Evolutionary conservation across 129 eudicot genomes (phyloP), one percentile per base, ranked within the genome.

Genomic region (Escallonia rubra): DNA sequence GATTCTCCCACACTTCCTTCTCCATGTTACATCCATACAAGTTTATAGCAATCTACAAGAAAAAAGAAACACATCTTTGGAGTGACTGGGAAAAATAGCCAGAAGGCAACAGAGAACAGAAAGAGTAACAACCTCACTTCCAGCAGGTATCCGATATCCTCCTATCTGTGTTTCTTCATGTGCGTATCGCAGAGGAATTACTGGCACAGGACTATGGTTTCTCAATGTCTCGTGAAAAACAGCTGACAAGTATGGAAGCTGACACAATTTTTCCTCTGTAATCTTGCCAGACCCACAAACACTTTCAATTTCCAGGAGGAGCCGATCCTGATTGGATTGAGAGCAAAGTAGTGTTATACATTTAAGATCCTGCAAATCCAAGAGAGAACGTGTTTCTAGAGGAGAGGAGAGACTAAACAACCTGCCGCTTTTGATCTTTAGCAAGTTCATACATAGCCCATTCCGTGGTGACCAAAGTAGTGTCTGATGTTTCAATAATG

Each of bases 11-110:
- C 73, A 87, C 81, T 1, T 65, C 72, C 65, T 77, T 76, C 76
- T 94, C 99, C 92, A 81, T 80, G 84, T 87, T 90, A 67, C 97
- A 90, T 45, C 91, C 97, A 13, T 77, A 90, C 7, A 90, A 77
- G 68, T 90, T 90, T 63, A 90, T 78, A 8, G 95, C 91, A 48
- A 86, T 73, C 97, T 90, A 76, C 77, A 67, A 40, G 43, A 67
- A 8, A 1, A 23, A 23, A 23, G 34, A 23, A 23, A 23, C 34
- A 23, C 34, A 23, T 23, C 34, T 23, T 23, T 23, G 34, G 34
- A 23, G 34, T 23, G 34, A 23, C 34, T 23, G 34, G 34, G 34
- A 23, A 23, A 23, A 23, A 23, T 23, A 23, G 34, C 34, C 34
- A 23, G 59, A 47, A 11, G 65, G 51, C 11, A 47, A 48, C 10